Evolutionary conservation across 2,329 filamentous ascomycete species (phyloP).

Genomic region (Cordyceps cateniannulata): DNA sequence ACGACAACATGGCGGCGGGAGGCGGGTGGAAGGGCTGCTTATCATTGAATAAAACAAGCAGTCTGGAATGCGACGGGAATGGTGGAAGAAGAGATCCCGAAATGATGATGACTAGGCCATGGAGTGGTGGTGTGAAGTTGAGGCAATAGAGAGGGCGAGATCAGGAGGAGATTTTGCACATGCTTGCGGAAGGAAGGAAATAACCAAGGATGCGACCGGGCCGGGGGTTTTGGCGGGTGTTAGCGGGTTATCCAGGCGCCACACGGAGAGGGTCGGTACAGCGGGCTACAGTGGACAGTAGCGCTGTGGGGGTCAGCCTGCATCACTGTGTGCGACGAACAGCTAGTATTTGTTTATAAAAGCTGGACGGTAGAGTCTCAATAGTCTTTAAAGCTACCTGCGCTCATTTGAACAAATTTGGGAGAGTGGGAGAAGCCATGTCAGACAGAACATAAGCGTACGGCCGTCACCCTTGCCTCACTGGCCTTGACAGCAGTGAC

Average conservation of each 20-base stretch:
- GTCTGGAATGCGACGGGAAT: neutral
- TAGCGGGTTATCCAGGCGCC: too few relatives aligned
- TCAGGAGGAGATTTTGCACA: slow-evolving; percentile 12
- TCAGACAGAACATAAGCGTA: too few relatives aligned
- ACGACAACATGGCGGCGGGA: slow-evolving; percentile 8
- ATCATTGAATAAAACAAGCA: neutral
- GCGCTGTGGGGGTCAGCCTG: neutral
- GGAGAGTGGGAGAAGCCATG: too few relatives aligned
- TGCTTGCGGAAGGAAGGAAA: neutral
- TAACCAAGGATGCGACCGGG: neutral
- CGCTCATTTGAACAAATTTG: too few relatives aligned
- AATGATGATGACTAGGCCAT: neutral
- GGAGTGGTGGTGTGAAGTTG: neutral
- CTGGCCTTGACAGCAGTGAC: too few relatives aligned
- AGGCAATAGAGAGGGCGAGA: neutral
- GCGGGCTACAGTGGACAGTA: neutral
- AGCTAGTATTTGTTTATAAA: too few relatives aligned
- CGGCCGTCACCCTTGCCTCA: too few relatives aligned
- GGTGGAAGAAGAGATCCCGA: neutral
- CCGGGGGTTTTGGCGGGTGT: neutral
- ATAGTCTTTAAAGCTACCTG: too few relatives aligned
- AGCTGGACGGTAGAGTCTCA: too few relatives aligned
- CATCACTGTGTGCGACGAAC: too few relatives aligned
- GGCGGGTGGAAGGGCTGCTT: neutral
- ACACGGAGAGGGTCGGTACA: too few relatives aligned